These are phyloP conservation scores for Candolleomyces efflorescens DNA, from an alignment of 768 basidiomycete species.

Conservation along the genomic window DNA sequence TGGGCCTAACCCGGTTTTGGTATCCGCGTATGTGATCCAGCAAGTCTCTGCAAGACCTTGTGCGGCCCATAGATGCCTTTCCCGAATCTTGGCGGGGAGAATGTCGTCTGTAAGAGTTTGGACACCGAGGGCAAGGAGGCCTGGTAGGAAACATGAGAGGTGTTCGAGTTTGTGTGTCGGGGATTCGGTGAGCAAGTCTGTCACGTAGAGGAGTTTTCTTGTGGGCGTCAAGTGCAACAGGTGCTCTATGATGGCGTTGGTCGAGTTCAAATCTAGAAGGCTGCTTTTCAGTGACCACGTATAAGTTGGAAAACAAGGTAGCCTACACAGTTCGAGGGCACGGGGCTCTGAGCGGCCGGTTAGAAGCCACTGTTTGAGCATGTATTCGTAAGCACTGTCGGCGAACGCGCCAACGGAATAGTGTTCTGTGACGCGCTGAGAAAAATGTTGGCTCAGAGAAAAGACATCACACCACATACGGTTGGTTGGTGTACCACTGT, in stretches of 20 bases:
- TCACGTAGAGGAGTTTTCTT: constrained; percentile 60
- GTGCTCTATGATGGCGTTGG: constrained; percentile 50
- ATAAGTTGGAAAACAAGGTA: background rate
- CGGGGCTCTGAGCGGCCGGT: constrained; percentile 38
- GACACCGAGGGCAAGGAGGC: constrained; percentile 60
- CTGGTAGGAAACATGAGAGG: constrained; percentile 67
- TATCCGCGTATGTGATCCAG: constrained; percentile 63
- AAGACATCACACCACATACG: constrained; percentile 22
- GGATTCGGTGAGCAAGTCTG: constrained; percentile 33
- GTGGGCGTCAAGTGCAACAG: constrained; percentile 54
- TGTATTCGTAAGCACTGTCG: constrained; percentile 67
- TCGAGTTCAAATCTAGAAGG: constrained; percentile 43
- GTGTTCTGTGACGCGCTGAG: constrained; percentile 24
- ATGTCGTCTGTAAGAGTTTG: constrained; percentile 34
- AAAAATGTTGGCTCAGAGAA: background rate
- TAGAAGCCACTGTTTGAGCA: constrained; percentile 61
- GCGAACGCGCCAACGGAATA: constrained; percentile 53
- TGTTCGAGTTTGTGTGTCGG: constrained; percentile 51
- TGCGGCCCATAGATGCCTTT: constrained; percentile 67
- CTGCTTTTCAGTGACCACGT: background rate
- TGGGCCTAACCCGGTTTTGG: constrained; percentile 59
- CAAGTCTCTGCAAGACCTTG: constrained; percentile 68
- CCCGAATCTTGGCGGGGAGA: constrained; percentile 26
- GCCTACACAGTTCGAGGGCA: constrained; percentile 50
- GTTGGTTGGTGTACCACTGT: constrained; percentile 38